A percentile compares a stretch with the other conserved stretches of the same genome.
phyloP scores from a whole-genome alignment of 2,329 filamentous ascomycete genomes.

The Colletotrichum acutatum region DNA sequence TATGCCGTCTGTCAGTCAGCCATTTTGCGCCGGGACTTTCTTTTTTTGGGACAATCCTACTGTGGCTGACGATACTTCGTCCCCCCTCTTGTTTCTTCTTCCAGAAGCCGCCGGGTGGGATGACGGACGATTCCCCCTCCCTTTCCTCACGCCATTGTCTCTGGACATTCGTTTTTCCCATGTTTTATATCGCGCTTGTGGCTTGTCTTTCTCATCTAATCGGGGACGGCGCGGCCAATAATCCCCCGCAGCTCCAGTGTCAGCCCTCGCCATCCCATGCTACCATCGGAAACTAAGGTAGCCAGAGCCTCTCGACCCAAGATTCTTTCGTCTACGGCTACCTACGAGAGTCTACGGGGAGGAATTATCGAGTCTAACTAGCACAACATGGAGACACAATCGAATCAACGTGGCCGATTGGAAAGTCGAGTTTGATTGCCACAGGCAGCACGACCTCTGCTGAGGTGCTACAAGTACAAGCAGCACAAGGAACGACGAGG shows the following conservation, averaged over 20 bases:
- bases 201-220: slow-evolving; percentile 27
- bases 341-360: slow-evolving; percentile 6
- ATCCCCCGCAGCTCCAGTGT: slow-evolving; percentile 10
- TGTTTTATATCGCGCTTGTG: slow-evolving; percentile 26
- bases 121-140: slow-evolving; percentile 28
- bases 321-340: neutral
- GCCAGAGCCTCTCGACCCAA: neutral
- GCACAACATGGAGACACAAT: slow-evolving; percentile 7
- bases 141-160: slow-evolving; percentile 27
- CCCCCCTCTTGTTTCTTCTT: slow-evolving; percentile 21
- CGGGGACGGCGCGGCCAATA: slow-evolving; percentile 20
- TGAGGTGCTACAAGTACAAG: slow-evolving; percentile 23
- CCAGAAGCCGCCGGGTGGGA: slow-evolving; percentile 5
- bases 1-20: slow-evolving; percentile 10
- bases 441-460: slow-evolving; percentile 20
- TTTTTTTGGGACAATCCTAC: slow-evolving; percentile 12
- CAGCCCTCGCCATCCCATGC: slow-evolving; percentile 24
- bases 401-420: slow-evolving; percentile 18
- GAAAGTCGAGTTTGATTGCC: slow-evolving; percentile 21
- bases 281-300: neutral
- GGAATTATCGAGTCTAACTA: neutral
- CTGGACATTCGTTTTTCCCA: slow-evolving; percentile 15
- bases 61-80: slow-evolving; percentile 19
- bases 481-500: slow-evolving; percentile 18
- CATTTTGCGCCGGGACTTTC: slow-evolving; percentile 4